Evolutionary conservation across 2,329 filamentous ascomycete species (phyloP), one percentile per base, ranked within the genome.

Genomic region (Phyllosticta paracitricarpa): DNA sequence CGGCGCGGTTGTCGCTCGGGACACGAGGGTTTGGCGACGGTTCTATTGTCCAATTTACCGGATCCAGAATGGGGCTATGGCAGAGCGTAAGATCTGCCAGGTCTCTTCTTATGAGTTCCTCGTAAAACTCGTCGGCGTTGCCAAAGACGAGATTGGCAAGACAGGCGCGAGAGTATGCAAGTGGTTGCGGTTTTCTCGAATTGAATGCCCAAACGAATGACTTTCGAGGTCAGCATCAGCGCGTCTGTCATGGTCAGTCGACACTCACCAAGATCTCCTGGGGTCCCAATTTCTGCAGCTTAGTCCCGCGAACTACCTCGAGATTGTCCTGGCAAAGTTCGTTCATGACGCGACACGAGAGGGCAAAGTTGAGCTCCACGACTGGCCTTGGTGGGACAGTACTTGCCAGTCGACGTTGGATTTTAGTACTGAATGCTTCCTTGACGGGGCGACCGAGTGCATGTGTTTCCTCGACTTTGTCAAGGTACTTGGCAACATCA

Each of bases 361-460:
- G 86, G 14, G 86, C 82, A 66, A 89, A 88, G 26, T 82, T 84
- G 2, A 92, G 78, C 59, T 90, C 82, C 10, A 97, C 89, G 67
- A 97, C 93, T 0, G 93, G 92, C 8, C 93, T 84, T 7, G 94
- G 94, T 3, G 94, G 94, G 68, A 97, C 92, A 0, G 91, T 97
- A 66, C 91, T 97, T 0, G 94, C 92, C 33, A 99, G 80, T 64
- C 88, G 88, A n/a, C 92, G 84, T 71, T 99, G 94, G 48, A 97
- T 82, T 70, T 96, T 96, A 25, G 85, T 84, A 67, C 91, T 97
- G 72, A 97, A 97, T 0, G 92, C 85, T n/a, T 86, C 85, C 0
- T 86, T 82, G 0, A 95, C 84, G 0, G 83, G 73, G 57, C 80
- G 84, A 0, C 84, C 88, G 2, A 93, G 73, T 0, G 74, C 67